Conservation (phyloP, 257 asterid species). For the Nicotiana undulata region DNA sequence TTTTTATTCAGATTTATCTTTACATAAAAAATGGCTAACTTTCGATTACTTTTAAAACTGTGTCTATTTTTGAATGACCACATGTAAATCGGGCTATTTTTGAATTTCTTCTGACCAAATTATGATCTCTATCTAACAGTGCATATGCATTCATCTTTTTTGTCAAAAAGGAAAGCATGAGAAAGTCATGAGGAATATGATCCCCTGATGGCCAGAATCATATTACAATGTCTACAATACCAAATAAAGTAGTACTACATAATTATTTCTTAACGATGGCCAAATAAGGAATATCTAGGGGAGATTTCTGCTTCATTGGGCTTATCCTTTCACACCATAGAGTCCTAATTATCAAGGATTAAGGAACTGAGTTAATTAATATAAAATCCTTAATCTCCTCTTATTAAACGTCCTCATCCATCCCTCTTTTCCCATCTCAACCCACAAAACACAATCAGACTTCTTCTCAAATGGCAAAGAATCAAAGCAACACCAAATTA, state of each 20-base stretch:
- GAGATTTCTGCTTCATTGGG: background rate
- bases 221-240: background rate
- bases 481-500: background rate
- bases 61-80: too few relatives aligned
- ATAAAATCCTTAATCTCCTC: background rate
- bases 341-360: background rate
- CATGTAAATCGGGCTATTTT: too few relatives aligned
- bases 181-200: slow-evolving; percentile 7
- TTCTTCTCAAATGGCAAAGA: background rate
- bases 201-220: background rate
- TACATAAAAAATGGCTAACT: too few relatives aligned
- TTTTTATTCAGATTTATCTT: too few relatives aligned
- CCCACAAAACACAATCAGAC: background rate
- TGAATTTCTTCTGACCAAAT: too few relatives aligned
- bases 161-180: background rate
- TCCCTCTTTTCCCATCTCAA: background rate
- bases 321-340: background rate
- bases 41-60: too few relatives aligned
- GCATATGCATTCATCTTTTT: too few relatives aligned
- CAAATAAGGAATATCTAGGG: background rate
- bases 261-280: background rate
- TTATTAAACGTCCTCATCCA: background rate
- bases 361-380: background rate
- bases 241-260: background rate
- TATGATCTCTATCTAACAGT: too few relatives aligned